phyloP scores from a whole-genome alignment of 345 rosid species.

The Hibiscus tridactylites region DNA sequence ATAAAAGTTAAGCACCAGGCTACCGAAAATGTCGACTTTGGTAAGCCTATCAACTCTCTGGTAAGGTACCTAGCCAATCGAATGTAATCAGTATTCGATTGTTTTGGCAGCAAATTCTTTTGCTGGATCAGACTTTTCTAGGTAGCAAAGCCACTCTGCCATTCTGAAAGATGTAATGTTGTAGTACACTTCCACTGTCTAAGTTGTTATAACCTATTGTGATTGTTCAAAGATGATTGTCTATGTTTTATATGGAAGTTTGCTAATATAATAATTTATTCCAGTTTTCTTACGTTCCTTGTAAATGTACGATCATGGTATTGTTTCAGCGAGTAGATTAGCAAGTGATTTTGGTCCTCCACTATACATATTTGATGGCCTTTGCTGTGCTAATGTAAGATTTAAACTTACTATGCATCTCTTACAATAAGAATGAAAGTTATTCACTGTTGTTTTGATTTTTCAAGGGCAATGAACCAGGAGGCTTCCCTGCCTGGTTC shows the following conservation, averaged over 20 bases:
- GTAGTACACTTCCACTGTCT: not conserved
- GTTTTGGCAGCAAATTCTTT: not conserved
- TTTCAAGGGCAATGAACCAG: not conserved
- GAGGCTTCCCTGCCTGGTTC: not conserved
- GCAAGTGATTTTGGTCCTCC: too few species aligned
- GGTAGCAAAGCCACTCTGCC: constrained; percentile 61
- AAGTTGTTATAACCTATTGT: not conserved
- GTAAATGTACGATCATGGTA: not conserved
- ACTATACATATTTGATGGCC: too few species aligned
- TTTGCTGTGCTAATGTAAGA: too few species aligned
- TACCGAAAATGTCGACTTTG: constrained; percentile 25
- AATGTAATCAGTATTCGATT: constrained; percentile 26
- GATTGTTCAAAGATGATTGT: not conserved
- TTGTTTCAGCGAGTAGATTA: not conserved
- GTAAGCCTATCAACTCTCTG: constrained; percentile 58
- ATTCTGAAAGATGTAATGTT: constrained; percentile 6
- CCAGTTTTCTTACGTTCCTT: not conserved
- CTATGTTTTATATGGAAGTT: not conserved
- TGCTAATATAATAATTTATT: not conserved
- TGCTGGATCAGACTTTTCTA: constrained; percentile 1
- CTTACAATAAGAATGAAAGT: too few species aligned
- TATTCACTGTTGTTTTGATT: not conserved
- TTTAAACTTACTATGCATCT: too few species aligned
- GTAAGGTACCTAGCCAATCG: constrained; percentile 55
- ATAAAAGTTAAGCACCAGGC: constrained; percentile 45